Percentiles rank a stretch among this genome's conserved stretches.
These are phyloP conservation scores for Chloris gayana DNA, from an alignment of 176 grass and related monocot species.

Conservation along the genomic window DNA sequence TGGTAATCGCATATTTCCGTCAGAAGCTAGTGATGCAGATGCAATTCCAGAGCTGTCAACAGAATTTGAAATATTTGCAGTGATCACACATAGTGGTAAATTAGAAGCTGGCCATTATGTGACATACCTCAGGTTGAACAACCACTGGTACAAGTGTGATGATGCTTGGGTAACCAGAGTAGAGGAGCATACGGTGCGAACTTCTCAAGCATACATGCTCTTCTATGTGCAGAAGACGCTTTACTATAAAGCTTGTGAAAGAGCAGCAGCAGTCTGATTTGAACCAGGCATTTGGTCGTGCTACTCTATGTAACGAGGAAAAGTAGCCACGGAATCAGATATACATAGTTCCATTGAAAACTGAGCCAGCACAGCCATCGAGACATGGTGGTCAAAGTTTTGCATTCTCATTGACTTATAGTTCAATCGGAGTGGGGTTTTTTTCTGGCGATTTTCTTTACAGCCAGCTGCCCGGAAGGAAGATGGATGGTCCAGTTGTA, in stretches of 20 bases:
- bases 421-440: background rate
- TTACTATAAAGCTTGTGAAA: slow-evolving; percentile 86
- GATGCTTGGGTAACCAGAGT: slow-evolving; percentile 93
- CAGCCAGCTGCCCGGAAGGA: slow-evolving; percentile 38
- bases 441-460: slow-evolving; percentile 35
- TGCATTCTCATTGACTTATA: slow-evolving; percentile 34
- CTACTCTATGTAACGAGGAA: background rate
- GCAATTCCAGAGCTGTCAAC: slow-evolving; percentile 59
- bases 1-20: slow-evolving; percentile 84
- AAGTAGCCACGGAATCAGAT: slow-evolving; percentile 13
- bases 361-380: background rate
- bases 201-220: slow-evolving; percentile 94
- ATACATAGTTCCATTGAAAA: background rate
- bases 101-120: slow-evolving; percentile 92
- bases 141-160: slow-evolving; percentile 96
- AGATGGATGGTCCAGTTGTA: slow-evolving; percentile 1
- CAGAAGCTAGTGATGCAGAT: slow-evolving; percentile 60
- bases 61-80: slow-evolving; percentile 93
- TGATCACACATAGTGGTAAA: slow-evolving; percentile 83
- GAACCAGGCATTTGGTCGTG: background rate
- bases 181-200: slow-evolving; percentile 78
- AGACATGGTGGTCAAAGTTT: slow-evolving; percentile 30
- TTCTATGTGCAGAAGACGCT: slow-evolving; percentile 98
- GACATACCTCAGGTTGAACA: slow-evolving; percentile 82
- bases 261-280: slow-evolving; percentile 38